Conservation (phyloP, 1,284 basidiomycete species). For the Pascua sp. region DNA sequence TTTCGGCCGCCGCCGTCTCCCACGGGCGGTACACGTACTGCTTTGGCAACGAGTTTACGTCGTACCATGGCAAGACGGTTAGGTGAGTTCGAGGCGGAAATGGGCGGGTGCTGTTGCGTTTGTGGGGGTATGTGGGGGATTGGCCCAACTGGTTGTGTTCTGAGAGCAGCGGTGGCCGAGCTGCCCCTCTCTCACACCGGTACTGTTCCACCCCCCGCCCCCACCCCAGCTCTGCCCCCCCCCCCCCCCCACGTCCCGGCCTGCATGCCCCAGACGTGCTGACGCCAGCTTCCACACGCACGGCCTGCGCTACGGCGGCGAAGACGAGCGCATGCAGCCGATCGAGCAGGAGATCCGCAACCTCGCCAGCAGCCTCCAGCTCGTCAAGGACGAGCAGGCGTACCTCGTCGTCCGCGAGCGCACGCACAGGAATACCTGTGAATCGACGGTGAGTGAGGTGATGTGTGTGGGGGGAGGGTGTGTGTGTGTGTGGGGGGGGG, state of each 20-base stretch:
- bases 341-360: conserved; percentile 93
- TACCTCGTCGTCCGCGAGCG: conserved; percentile 94
- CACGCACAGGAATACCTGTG: conserved; percentile 75
- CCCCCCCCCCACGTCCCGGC: no score
- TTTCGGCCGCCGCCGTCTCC: conserved; percentile 77
- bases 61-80: conserved; percentile 89
- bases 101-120: no score
- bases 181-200: no score
- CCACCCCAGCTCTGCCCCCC: no score
- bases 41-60: conserved; percentile 97
- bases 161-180: no score
- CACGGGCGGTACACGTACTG: conserved; percentile 93
- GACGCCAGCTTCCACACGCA: conserved; percentile 90
- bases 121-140: no score
- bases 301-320: conserved; percentile 70
- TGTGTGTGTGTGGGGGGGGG: no score
- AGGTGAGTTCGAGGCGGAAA: conserved; percentile 57
- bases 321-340: conserved; percentile 65
- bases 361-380: conserved; percentile 75
- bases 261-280: no score
- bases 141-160: no score
- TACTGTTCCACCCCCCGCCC: no score
- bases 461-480: not conserved
- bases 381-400: conserved; percentile 98
- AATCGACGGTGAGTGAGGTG: conserved; percentile 40